Evolutionary conservation across 2,329 filamentous ascomycete genomes (phyloP).

Genomic region (Hirsutella rhossiliensis): DNA sequence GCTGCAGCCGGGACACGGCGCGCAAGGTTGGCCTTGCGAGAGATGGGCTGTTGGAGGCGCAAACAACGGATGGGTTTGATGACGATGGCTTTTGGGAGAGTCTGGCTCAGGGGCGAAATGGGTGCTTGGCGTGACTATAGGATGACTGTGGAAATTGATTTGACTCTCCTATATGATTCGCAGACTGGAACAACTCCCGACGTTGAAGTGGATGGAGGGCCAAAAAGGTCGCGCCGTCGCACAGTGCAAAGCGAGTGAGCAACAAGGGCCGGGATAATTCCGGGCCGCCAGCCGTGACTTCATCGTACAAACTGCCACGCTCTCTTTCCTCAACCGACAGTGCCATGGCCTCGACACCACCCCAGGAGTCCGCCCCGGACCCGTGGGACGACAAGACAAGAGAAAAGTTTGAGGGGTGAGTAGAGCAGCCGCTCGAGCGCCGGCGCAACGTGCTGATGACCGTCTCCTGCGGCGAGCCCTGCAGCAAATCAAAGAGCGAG

Average conservation of each 20-base stretch:
- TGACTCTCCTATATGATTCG: background rate
- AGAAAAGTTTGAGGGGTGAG: constrained; percentile 52
- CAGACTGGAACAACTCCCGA: background rate
- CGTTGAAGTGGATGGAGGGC: background rate
- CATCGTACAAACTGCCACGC: background rate
- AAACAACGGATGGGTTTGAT: constrained; percentile 5
- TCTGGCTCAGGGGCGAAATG: background rate
- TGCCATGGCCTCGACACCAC: background rate
- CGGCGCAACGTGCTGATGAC: background rate
- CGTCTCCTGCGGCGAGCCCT: background rate
- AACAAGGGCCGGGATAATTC: constrained; percentile 8
- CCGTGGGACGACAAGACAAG: constrained; percentile 49
- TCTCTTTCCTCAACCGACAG: background rate
- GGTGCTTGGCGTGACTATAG: background rate
- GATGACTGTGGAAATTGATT: too few species aligned
- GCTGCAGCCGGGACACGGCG: constrained; percentile 53
- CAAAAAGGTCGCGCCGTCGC: background rate
- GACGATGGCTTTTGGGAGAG: constrained; percentile 15
- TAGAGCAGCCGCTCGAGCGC: constrained; percentile 3
- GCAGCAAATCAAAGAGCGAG: constrained; percentile 76
- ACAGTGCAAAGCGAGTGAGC: background rate
- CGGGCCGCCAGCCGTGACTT: constrained; percentile 4
- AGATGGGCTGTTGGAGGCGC: constrained; percentile 18
- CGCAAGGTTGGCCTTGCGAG: constrained; percentile 36
- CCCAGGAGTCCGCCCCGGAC: constrained; percentile 13